Percentiles rank a stretch among this genome's conserved stretches.
Evolutionary conservation across 441 rosid species (phyloP).

Genomic region (Flueggea neowawraea): DNA sequence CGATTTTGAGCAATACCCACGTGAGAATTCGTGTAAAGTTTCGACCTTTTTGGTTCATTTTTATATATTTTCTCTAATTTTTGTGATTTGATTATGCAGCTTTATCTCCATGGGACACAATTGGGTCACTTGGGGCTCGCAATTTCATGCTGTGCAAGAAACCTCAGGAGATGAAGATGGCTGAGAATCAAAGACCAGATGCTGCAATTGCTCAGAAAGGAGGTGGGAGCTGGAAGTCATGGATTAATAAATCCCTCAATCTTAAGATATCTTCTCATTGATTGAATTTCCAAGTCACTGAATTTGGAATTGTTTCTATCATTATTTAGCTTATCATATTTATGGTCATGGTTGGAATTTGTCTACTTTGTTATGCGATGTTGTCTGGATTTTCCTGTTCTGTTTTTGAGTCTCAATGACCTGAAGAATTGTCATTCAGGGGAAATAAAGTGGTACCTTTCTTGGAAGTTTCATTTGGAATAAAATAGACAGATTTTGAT

Average conservation of each 20-base stretch:
- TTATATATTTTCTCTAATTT: background rate
- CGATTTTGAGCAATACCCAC: background rate
- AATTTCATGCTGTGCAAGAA: conserved; percentile 90
- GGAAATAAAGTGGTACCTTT: too few species aligned
- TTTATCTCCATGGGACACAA: conserved; percentile 62
- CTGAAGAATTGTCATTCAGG: too few species aligned
- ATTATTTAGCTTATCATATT: too few species aligned
- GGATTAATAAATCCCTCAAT: conserved; percentile 85
- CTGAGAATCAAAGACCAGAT: conserved; percentile 22
- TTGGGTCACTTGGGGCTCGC: conserved; percentile 74
- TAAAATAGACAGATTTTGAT: too few species aligned
- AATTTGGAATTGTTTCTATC: too few species aligned
- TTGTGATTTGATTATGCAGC: conserved; percentile 36
- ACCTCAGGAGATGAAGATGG: conserved; percentile 45
- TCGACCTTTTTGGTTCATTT: background rate
- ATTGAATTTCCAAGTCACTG: background rate
- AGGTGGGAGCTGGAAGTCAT: conserved; percentile 72
- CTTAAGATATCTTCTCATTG: conserved; percentile 66
- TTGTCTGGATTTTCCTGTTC: too few species aligned
- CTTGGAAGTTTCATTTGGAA: too few species aligned
- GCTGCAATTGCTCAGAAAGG: conserved; percentile 46
- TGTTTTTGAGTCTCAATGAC: too few species aligned
- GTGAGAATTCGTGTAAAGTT: background rate
- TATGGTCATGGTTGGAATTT: too few species aligned
- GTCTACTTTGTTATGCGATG: too few species aligned